Percentiles rank a stretch among this genome's conserved stretches.
phyloP scores from a whole-genome alignment of 2,329 filamentous ascomycete species.

The Onygena corvina region DNA sequence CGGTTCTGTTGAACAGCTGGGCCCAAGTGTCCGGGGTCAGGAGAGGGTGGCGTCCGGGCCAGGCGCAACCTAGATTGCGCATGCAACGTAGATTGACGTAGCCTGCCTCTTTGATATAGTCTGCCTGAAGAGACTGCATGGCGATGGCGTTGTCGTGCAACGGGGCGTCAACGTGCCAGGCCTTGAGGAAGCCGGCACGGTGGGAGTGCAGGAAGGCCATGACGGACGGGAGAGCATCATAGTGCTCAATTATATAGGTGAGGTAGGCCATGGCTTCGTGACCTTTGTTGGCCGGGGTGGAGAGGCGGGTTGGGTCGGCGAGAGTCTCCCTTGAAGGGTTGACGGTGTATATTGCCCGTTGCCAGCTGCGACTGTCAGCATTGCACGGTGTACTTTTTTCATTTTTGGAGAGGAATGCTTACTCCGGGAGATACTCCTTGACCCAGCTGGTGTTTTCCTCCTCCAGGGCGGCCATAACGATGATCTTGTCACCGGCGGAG shows the following conservation, averaged over 20 bases:
- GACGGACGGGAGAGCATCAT: slow-evolving; percentile 36
- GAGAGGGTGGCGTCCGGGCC: slow-evolving; percentile 18
- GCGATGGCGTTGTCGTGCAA: slow-evolving; percentile 37
- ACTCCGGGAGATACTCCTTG: slow-evolving; percentile 35
- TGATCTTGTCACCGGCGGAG: neutral
- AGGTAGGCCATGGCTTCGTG: slow-evolving; percentile 45
- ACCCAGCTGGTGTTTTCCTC: slow-evolving; percentile 38
- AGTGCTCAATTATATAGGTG: slow-evolving; percentile 41
- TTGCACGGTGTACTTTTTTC: neutral
- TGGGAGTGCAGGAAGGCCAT: slow-evolving; percentile 37
- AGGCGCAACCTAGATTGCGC: slow-evolving; percentile 40
- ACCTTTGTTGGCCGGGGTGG: slow-evolving; percentile 35
- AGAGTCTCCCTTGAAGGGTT: slow-evolving; percentile 23
- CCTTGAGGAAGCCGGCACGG: slow-evolving; percentile 23
- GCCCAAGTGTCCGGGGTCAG: slow-evolving; percentile 20
- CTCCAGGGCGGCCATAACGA: slow-evolving; percentile 36
- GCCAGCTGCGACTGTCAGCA: slow-evolving; percentile 29
- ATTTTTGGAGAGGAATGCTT: slow-evolving; percentile 8
- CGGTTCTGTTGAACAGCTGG: slow-evolving; percentile 24
- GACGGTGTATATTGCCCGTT: slow-evolving; percentile 36
- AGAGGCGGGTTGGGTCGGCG: slow-evolving; percentile 12
- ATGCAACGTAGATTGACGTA: slow-evolving; percentile 47
- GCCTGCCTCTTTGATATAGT: slow-evolving; percentile 37
- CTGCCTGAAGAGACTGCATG: slow-evolving; percentile 35
- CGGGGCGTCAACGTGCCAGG: slow-evolving; percentile 45